Evolutionary conservation across 371 early-diverging fungal species (phyloP).

Genomic region (Capniomyces stellatus): DNA sequence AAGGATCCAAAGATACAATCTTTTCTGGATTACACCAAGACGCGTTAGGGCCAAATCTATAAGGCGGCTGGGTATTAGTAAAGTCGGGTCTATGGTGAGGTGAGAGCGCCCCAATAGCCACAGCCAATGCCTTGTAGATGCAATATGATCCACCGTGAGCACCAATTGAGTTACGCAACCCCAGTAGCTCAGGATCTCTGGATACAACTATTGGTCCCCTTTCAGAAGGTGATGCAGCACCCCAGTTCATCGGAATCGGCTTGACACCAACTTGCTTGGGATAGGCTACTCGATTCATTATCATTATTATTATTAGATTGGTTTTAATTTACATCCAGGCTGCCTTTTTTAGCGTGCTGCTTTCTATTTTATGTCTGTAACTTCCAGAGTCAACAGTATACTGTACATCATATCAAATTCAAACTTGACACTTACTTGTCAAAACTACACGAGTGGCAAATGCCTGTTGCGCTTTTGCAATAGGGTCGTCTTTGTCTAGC

Average conservation of each 20-base stretch:
- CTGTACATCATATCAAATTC: too few relatives aligned
- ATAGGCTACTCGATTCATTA: constrained; percentile 41
- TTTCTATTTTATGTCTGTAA: too few relatives aligned
- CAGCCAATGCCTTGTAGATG: constrained; percentile 80
- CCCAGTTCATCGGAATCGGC: constrained; percentile 73
- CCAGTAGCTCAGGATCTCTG: constrained; percentile 55
- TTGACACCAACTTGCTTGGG: constrained; percentile 71
- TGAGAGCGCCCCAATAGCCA: constrained; percentile 77
- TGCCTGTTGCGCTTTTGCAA: neutral
- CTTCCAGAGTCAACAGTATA: too few relatives aligned
- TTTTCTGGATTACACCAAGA: constrained; percentile 75
- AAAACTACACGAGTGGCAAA: neutral
- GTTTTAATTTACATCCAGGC: neutral
- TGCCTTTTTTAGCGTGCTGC: too few relatives aligned
- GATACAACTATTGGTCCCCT: constrained; percentile 84
- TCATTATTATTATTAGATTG: neutral
- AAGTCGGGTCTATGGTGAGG: constrained; percentile 73
- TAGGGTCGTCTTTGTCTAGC: too few relatives aligned
- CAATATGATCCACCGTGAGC: constrained; percentile 90
- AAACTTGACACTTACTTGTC: neutral
- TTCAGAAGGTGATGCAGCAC: constrained; percentile 41
- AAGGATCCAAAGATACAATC: constrained; percentile 89
- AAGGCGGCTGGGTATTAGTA: constrained; percentile 70
- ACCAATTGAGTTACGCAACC: constrained; percentile 71
- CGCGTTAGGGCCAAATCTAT: constrained; percentile 61